phyloP scores from a whole-genome alignment of 208 protist genomes.

The Crithidia mellificae region DNA sequence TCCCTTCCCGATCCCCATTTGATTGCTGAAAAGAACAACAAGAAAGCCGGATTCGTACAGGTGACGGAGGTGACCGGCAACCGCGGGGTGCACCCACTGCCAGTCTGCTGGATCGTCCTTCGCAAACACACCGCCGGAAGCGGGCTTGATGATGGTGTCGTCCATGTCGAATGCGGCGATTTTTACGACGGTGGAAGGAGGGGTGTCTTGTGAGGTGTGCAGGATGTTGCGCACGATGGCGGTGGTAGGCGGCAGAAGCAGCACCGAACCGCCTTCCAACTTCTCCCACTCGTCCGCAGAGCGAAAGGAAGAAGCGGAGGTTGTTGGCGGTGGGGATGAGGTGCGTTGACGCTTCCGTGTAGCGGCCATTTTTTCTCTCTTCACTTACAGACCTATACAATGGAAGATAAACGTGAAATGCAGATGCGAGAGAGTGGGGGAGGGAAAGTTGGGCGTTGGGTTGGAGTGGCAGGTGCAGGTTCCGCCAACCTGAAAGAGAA shows the following conservation, averaged over 20 bases:
- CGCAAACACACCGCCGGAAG: slow-evolving; percentile 59
- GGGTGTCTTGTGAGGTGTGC: neutral
- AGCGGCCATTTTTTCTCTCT: slow-evolving; percentile 8
- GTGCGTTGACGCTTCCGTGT: slow-evolving; percentile 20
- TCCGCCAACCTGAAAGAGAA: too few relatives aligned
- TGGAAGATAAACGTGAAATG: too few relatives aligned
- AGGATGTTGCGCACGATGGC: slow-evolving; percentile 15
- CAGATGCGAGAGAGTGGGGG: too few relatives aligned
- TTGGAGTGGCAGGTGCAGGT: too few relatives aligned
- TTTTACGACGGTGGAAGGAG: slow-evolving; percentile 33
- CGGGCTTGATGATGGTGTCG: slow-evolving; percentile 70
- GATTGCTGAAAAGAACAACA: slow-evolving; percentile 93
- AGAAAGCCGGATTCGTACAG: slow-evolving; percentile 70
- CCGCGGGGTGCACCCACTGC: slow-evolving; percentile 55
- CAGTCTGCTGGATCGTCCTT: slow-evolving; percentile 66
- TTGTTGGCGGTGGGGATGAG: neutral
- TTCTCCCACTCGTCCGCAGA: slow-evolving; percentile 29
- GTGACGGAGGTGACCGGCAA: slow-evolving; percentile 45
- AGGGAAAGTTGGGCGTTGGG: too few relatives aligned
- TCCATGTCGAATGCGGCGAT: slow-evolving; percentile 81
- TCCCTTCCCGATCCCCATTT: slow-evolving; percentile 79
- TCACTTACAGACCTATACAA: too few relatives aligned
- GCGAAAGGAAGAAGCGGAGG: neutral
- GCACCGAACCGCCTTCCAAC: slow-evolving; percentile 34
- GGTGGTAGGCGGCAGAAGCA: slow-evolving; percentile 37